Percentiles rank a stretch among this genome's conserved stretches.
These are phyloP conservation scores for Ambrosiella cleistominuta DNA, from an alignment of 2,329 filamentous ascomycete species.

Conservation along the genomic window DNA sequence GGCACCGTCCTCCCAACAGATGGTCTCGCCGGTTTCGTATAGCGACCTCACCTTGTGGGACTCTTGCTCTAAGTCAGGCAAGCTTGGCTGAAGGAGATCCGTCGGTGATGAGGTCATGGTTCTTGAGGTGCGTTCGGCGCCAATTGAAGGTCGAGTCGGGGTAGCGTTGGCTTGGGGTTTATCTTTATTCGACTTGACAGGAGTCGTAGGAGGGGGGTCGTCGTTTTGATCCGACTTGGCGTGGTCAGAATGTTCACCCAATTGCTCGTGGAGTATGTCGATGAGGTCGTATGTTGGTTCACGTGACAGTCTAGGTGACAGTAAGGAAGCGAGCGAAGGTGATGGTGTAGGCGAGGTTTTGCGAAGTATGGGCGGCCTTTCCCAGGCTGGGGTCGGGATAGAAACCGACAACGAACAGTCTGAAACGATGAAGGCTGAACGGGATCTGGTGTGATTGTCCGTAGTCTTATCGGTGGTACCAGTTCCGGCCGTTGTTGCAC, in stretches of 20 bases:
- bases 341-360: constrained; percentile 12
- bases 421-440: not conserved
- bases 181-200: too few relatives aligned
- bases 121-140: too few relatives aligned
- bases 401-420: not conserved
- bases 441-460: not conserved
- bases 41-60: constrained; percentile 52
- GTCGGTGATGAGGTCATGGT: constrained; percentile 21
- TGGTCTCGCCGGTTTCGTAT: constrained; percentile 38
- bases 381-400: constrained; percentile 1
- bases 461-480: not conserved
- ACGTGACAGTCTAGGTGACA: not conserved
- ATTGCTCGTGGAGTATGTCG: constrained; percentile 2
- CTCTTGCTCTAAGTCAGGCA: constrained; percentile 37
- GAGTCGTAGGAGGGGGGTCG: too few relatives aligned
- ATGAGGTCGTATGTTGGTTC: constrained; percentile 10
- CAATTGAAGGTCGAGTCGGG: too few relatives aligned
- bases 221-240: not conserved
- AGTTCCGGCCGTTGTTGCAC: not conserved
- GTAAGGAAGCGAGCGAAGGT: constrained; percentile 7
- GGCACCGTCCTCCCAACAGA: constrained; percentile 34
- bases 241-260: not conserved
- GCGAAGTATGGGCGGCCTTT: constrained; percentile 4
- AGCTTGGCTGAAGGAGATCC: constrained; percentile 33
- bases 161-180: too few relatives aligned